Evolutionary conservation across 257 asterid species (phyloP), one percentile per base, ranked within the genome.

Genomic region (Handroanthus guayacan): DNA sequence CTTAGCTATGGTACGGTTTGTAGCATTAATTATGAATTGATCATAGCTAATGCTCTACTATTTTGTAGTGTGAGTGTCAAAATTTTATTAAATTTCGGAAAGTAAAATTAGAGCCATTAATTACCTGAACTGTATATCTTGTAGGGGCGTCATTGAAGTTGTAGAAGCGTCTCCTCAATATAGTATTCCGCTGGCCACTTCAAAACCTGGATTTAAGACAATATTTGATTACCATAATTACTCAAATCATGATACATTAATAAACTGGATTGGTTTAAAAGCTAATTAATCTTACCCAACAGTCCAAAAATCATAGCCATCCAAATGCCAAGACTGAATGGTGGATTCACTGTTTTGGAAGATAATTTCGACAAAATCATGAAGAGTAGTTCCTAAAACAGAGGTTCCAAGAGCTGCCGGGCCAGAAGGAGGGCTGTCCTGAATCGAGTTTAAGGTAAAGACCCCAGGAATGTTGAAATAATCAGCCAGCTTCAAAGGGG

Each of bases 401-500:
- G 86, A 71, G 45, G 87, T 79, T 6, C 88, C 95, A 25, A 55
- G 67, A 36, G 68, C 84, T 11, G 78, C 86, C 0, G 90, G 81
- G 39, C 80, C 83, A 0, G 72, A 36, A 8, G 94, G 86, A 16
- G 97, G 89, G 4, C 3, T 72, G 75, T 86, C 95, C 56, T 72
- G 56, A 62, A 71, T 85, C 6, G 85, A 68, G 72, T 86, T 82
- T 37, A 88, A 11, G 79, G 77, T 44, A 74, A 89, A 91, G 3
- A 91, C 91, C 6, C 88, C 96, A 0, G 95, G 76, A 64, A 91
- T 89, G 2, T 90, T 88, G 75, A 71, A 84, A 61, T 81, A 86
- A 56, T 93, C 98, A 13, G 97, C 97, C 45, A 93, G 84, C 85
- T 91, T 93, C 80, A 93, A 75, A 16, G 98, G 98, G 0, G 98